Base-by-base conservation (phyloP, 1,284 basidiomycete genomes). In the Moesziomyces sp. region DNA sequence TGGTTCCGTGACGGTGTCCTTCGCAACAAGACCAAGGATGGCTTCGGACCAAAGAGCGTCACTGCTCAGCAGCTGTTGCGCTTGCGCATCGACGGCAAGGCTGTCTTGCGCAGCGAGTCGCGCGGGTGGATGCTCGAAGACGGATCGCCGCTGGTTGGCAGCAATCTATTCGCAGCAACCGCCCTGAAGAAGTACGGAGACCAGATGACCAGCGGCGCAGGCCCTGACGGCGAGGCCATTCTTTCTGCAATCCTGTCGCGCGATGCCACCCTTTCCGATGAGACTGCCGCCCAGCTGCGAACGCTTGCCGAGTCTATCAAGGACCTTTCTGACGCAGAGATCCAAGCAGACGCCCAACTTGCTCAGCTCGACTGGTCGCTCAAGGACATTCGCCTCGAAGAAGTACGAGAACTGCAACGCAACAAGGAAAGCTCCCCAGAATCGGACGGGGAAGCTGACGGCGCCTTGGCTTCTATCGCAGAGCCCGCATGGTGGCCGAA, bases 401-500 rank as follows among this genome's bases (percentile, higher is more conserved):
- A 71, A 50, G 42, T 74, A 9, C 46, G 43, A 13, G 67, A 66
- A 4, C 44, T 73, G 38, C 55, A 58, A 19, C 38, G 60, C 23
- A 42, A 58, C 19, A 46, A 52, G 18, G 55, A 56, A 9, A 47
- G 28, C 1, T 14, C 58, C 2, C 9, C 44, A 18, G 46, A 48
- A 7, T 19, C 48, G 18, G 14, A 40, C 18, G 38, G 38, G 6
- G 38, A 40, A 13, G 30, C 1, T 13, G 57, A 42, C 21, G 57
- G 40, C 46, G 42, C 35, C 6, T 18, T 28, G n/a, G 26, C 50
- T 43, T 35, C 55, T 6, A 33, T 38, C 26, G 13, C 54, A 28
- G 64, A 76, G 45, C 46, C 63, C 11, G 59, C 52, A 7, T 83
- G 82, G 59, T 89, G 89, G 89, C 96, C 95, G 0, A 93, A 94